A percentile compares a stretch with the other conserved stretches of the same genome.
Evolutionary conservation across 805 yeast genomes (phyloP).

Genomic region (Lachancea thermotolerans): DNA sequence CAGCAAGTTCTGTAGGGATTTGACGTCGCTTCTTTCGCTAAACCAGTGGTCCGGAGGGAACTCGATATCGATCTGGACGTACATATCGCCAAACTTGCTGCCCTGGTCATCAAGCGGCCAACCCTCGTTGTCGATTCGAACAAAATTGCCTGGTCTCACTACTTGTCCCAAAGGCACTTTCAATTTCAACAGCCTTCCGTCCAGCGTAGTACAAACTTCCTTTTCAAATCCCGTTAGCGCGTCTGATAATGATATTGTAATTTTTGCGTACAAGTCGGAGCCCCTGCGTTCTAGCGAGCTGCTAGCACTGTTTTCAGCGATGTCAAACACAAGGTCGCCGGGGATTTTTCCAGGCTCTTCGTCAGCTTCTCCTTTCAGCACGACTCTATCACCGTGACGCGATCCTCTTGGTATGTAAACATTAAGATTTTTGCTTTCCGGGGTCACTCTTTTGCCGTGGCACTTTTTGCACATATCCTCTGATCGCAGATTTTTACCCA

Average conservation of each 20-base stretch:
- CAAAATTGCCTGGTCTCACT: slow-evolving; percentile 63
- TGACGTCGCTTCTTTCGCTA: slow-evolving; percentile 59
- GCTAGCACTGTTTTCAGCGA: slow-evolving; percentile 43
- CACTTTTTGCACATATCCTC: slow-evolving; percentile 79
- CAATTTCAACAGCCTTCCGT: slow-evolving; percentile 64
- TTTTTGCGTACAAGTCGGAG: slow-evolving; percentile 55
- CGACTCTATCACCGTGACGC: slow-evolving; percentile 51
- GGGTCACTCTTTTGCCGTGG: slow-evolving; percentile 52
- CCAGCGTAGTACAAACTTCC: slow-evolving; percentile 63
- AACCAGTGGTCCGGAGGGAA: slow-evolving; percentile 87
- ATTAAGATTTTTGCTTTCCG: slow-evolving; percentile 66
- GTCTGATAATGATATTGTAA: slow-evolving; percentile 64
- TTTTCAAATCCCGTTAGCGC: slow-evolving; percentile 76
- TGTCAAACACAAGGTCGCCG: slow-evolving; percentile 69
- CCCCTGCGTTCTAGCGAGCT: slow-evolving; percentile 48
- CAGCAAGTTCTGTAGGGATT: slow-evolving; percentile 46
- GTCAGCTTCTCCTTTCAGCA: slow-evolving; percentile 67
- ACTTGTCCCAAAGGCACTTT: slow-evolving; percentile 74
- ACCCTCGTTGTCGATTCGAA: slow-evolving; percentile 67
- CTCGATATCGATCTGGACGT: slow-evolving; percentile 60
- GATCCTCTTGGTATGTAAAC: slow-evolving; percentile 74
- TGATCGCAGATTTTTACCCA: slow-evolving; percentile 43
- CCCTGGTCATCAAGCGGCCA: slow-evolving; percentile 56
- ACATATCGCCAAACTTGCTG: slow-evolving; percentile 56
- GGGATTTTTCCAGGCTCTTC: slow-evolving; percentile 63